phyloP scores from a whole-genome alignment of 768 basidiomycete genomes.

The button mushroom (Agaricus bisporus) region DNA sequence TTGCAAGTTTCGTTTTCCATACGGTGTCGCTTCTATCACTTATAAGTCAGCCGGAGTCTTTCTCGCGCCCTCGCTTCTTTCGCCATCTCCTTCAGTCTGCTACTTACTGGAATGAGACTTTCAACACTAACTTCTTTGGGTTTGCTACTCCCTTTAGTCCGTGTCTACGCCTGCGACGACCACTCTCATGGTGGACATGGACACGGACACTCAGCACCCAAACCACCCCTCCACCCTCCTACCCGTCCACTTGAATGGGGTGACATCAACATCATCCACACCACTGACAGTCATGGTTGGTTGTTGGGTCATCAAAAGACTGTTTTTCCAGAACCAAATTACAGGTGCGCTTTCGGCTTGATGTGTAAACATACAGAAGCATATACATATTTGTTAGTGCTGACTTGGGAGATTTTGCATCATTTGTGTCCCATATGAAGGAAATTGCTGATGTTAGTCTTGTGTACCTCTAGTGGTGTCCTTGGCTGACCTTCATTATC shows the following conservation, averaged over 20 bases:
- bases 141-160: background rate
- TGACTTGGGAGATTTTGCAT: conserved; percentile 72
- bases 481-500: background rate
- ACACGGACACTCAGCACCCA: conserved; percentile 32
- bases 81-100: background rate
- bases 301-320: conserved; percentile 78
- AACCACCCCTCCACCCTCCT: conserved; percentile 45
- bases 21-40: no score
- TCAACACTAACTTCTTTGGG: background rate
- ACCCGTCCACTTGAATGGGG: conserved; percentile 72
- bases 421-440: conserved; percentile 85
- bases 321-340: conserved; percentile 71
- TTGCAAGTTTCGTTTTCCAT: no score
- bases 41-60: no score
- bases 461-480: background rate
- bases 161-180: conserved; percentile 1
- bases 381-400: conserved; percentile 19
- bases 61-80: background rate
- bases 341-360: conserved; percentile 22
- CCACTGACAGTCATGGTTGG: conserved; percentile 73
- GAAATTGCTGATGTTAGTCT: conserved; percentile 48
- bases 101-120: background rate
- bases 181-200: conserved; percentile 15
- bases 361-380: no score
- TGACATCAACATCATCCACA: conserved; percentile 85